Evolutionary conservation across 176 grass and related monocot species (phyloP).

Genomic region (Rhynchospora pubera): DNA sequence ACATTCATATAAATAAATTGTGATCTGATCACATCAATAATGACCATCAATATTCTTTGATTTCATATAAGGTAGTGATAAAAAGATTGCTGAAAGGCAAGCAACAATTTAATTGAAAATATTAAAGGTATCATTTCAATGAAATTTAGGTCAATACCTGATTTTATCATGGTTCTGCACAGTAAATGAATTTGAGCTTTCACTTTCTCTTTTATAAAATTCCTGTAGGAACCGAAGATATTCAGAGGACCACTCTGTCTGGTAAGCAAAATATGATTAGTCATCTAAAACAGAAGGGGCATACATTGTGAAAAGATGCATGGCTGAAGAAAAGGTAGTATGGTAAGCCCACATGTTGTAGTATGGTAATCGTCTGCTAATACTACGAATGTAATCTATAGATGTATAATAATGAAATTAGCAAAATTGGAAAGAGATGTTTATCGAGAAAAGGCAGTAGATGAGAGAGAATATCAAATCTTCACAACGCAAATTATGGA

Average conservation of each 20-base stretch:
- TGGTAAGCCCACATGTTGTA: background rate
- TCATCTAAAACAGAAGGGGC: background rate
- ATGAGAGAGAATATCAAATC: background rate
- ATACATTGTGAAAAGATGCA: no score
- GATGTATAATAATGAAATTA: background rate
- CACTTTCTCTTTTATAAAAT: background rate
- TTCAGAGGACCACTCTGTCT: background rate
- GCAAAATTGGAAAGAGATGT: background rate
- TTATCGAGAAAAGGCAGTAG: background rate
- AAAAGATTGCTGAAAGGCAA: background rate
- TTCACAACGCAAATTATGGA: background rate
- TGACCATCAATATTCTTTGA: no score
- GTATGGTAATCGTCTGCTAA: background rate
- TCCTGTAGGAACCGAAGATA: background rate
- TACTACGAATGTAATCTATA: background rate
- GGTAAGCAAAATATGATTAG: background rate
- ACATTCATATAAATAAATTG: no score
- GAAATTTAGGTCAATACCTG: background rate
- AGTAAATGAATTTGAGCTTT: background rate
- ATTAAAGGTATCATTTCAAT: background rate
- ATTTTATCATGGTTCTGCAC: background rate
- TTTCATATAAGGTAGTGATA: background rate
- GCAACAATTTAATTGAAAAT: background rate
- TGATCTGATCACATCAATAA: no score
- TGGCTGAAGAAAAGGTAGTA: background rate